A percentile compares a stretch with the other conserved stretches of the same genome.
Evolutionary conservation across 257 asterid species (phyloP).

Genomic region (Pogostemon cablin): DNA sequence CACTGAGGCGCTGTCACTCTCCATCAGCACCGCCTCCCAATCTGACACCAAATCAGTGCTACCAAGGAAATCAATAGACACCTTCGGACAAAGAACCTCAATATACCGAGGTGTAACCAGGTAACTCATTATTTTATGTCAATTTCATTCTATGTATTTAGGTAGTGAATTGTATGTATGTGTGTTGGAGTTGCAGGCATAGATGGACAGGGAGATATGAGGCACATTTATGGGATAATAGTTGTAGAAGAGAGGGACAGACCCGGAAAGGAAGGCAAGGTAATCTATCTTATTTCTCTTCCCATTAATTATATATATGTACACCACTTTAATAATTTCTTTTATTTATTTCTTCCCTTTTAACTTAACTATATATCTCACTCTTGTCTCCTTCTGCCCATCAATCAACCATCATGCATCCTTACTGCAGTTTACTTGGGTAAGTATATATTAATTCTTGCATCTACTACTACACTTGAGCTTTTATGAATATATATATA

Average conservation of each 20-base stretch:
- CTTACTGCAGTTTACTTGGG: constrained; percentile 80
- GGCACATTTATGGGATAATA: constrained; percentile 96
- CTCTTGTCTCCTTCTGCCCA: constrained; percentile 23
- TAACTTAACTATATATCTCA: constrained; percentile 37
- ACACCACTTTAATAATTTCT: constrained; percentile 26
- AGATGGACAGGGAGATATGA: constrained; percentile 94
- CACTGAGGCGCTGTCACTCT: constrained; percentile 57
- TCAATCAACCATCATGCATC: constrained; percentile 20
- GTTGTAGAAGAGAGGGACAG: constrained; percentile 95
- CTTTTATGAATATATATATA: not conserved
- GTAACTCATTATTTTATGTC: not conserved
- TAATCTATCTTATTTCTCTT: constrained; percentile 45
- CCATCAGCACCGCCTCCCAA: constrained; percentile 72
- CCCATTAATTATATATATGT: constrained; percentile 15
- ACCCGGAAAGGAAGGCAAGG: constrained; percentile 99
- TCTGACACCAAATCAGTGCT: constrained; percentile 54
- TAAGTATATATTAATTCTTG: constrained; percentile 12
- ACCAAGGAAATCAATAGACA: constrained; percentile 71
- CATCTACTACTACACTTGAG: too few relatives aligned
- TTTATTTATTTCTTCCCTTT: not conserved
- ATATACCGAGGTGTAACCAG: constrained; percentile 92
- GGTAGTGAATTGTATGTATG: not conserved
- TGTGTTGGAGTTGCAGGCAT: constrained; percentile 48
- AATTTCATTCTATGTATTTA: not conserved
- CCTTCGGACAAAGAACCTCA: constrained; percentile 87